These are phyloP conservation scores for Eutrema salsugineum DNA, from an alignment of 441 rosid genomes.

Conservation along the genomic window DNA sequence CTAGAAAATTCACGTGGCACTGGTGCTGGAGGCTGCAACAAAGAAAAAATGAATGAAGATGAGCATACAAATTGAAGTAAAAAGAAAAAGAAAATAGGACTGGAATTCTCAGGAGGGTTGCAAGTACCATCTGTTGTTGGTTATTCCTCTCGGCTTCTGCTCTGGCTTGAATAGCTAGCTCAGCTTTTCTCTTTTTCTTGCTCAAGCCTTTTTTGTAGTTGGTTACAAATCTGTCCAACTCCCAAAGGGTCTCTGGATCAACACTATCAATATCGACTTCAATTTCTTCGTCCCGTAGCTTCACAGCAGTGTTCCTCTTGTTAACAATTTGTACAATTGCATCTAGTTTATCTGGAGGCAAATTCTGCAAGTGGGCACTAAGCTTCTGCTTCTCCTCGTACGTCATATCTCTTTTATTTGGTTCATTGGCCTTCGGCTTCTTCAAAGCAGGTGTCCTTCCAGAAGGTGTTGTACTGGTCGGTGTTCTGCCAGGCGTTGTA, in stretches of 20 bases:
- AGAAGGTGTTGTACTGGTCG: slow-evolving; percentile 67
- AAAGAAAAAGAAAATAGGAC: neutral
- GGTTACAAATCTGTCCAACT: slow-evolving; percentile 92
- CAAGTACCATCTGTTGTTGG: slow-evolving; percentile 52
- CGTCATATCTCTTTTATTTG: slow-evolving; percentile 97
- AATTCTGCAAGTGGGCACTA: slow-evolving; percentile 79
- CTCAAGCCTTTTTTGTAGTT: slow-evolving; percentile 94
- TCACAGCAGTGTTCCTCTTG: slow-evolving; percentile 81
- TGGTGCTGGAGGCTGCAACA: slow-evolving; percentile 46
- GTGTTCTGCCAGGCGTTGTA: slow-evolving; percentile 52
- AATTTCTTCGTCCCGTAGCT: slow-evolving; percentile 85
- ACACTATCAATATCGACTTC: slow-evolving; percentile 99
- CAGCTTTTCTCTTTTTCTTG: slow-evolving; percentile 95
- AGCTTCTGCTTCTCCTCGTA: slow-evolving; percentile 98
- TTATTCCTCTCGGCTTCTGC: slow-evolving; percentile 54
- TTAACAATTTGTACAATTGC: slow-evolving; percentile 86
- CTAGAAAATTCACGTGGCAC: slow-evolving; percentile 46
- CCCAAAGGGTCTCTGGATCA: slow-evolving; percentile 99
- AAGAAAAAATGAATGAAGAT: slow-evolving; percentile 1
- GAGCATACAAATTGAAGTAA: neutral
- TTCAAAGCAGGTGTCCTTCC: slow-evolving; percentile 81
- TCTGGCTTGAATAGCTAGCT: slow-evolving; percentile 79
- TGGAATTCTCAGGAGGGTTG: neutral
- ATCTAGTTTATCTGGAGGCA: slow-evolving; percentile 93
- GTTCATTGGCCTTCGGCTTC: slow-evolving; percentile 98